Evolutionary conservation across 139 green algal species (phyloP).

Genomic region (Tetradesmus lagerheimii): DNA sequence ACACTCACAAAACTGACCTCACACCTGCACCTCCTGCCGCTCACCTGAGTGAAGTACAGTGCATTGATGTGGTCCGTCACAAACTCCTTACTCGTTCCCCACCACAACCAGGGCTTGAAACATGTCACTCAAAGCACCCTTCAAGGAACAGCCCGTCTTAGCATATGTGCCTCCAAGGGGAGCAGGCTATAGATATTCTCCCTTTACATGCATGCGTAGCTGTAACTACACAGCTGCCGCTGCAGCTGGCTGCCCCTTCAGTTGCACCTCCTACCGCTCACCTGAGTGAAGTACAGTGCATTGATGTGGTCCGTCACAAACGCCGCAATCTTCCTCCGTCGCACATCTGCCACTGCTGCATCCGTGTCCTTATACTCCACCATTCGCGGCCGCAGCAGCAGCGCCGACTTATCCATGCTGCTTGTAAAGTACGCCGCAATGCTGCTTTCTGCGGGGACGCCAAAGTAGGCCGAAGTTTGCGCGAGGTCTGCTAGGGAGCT

Average conservation of each 20-base stretch:
- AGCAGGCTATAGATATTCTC: background rate
- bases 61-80: conserved; percentile 26
- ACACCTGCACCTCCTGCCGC: background rate
- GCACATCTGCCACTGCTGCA: background rate
- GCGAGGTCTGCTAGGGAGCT: background rate
- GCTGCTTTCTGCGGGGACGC: conserved; percentile 42
- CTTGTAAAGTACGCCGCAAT: conserved; percentile 26
- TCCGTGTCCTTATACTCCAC: background rate
- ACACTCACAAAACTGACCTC: no score
- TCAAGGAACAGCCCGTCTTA: no score
- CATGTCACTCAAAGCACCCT: no score
- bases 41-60: conserved; percentile 29
- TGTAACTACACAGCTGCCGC: background rate
- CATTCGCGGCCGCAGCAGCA: background rate
- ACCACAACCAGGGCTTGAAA: no score
- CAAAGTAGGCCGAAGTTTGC: background rate
- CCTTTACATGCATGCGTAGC: background rate
- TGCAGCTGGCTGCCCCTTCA: no score
- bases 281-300: conserved; percentile 30
- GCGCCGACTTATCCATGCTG: background rate
- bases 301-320: conserved; percentile 36
- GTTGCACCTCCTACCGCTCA: background rate
- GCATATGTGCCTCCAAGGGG: no score
- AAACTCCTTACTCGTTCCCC: no score
- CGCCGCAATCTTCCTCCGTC: background rate